These are phyloP conservation scores for Lactifluus subvellereus DNA, from an alignment of 768 basidiomycete species.

Conservation along the genomic window DNA sequence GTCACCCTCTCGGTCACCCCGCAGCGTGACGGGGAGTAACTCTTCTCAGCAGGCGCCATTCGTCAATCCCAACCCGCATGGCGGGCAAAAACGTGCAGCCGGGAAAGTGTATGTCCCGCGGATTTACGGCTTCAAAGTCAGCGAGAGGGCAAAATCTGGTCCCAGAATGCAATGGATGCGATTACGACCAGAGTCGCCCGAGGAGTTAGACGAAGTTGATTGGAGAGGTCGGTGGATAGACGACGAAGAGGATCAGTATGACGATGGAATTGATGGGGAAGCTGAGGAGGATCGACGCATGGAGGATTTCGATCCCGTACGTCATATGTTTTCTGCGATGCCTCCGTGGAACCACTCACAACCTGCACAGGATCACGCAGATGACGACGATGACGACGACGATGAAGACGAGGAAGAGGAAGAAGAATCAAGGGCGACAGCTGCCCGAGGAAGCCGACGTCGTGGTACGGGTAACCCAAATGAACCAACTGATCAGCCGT, in stretches of 20 bases:
- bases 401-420: conserved; percentile 52
- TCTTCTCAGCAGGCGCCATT: conserved; percentile 50
- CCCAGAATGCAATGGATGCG: conserved; percentile 98
- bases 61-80: conserved; percentile 82
- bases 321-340: conserved; percentile 27
- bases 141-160: conserved; percentile 88
- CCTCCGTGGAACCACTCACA: neutral
- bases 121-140: conserved; percentile 98
- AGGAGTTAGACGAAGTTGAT: conserved; percentile 83
- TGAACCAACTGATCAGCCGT: conserved; percentile 10
- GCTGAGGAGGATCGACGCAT: conserved; percentile 57
- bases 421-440: conserved; percentile 29
- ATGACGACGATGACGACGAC: conserved; percentile 45
- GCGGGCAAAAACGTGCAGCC: conserved; percentile 82
- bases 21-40: conserved; percentile 44
- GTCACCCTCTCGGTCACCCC: conserved; percentile 51
- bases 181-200: conserved; percentile 71
- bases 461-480: conserved; percentile 12
- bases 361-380: conserved; percentile 35
- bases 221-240: conserved; percentile 88
- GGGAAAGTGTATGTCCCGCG: conserved; percentile 85
- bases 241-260: conserved; percentile 67
- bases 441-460: conserved; percentile 24
- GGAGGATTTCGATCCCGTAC: conserved; percentile 83
- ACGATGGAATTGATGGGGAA: conserved; percentile 40